Percentiles rank a stretch among this genome's conserved stretches.
These are phyloP conservation scores for Fraxinus velutina DNA, from an alignment of 305 asterid species.

Conservation along the genomic window DNA sequence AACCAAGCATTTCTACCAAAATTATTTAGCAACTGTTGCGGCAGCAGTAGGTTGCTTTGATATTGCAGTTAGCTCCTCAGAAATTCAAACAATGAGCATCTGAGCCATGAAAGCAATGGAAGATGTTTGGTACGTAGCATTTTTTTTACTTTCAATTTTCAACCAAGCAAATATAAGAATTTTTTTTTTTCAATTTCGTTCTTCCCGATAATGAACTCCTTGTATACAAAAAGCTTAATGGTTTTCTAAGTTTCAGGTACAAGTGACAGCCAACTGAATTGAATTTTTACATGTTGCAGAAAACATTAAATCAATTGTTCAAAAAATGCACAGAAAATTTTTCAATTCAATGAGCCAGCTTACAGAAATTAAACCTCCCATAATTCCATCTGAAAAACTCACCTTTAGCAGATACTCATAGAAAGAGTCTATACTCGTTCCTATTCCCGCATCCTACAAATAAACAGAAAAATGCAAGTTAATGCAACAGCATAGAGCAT, in stretches of 20 bases:
- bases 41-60: not conserved
- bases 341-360: not conserved
- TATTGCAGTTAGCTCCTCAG: not conserved
- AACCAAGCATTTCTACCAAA: not conserved
- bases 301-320: not conserved
- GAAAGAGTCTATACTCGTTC: conserved; percentile 95
- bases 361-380: not conserved
- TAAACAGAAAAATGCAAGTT: conserved; percentile 29
- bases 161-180: not conserved
- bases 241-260: not conserved
- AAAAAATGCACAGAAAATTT: not conserved
- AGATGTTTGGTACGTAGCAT: not conserved
- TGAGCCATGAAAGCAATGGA: not conserved
- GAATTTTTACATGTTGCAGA: not conserved
- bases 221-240: not conserved
- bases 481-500: conserved; percentile 2
- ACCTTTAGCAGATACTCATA: conserved; percentile 96
- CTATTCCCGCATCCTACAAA: conserved; percentile 95
- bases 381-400: conserved; percentile 26
- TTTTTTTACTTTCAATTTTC: not conserved
- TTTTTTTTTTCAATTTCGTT: not conserved
- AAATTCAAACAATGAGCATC: not conserved
- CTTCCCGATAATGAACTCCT: not conserved
- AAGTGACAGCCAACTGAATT: not conserved
- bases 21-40: not conserved